These are phyloP conservation scores for Scalesia atractyloides DNA, from an alignment of 129 eudicot genomes.

Conservation along the genomic window DNA sequence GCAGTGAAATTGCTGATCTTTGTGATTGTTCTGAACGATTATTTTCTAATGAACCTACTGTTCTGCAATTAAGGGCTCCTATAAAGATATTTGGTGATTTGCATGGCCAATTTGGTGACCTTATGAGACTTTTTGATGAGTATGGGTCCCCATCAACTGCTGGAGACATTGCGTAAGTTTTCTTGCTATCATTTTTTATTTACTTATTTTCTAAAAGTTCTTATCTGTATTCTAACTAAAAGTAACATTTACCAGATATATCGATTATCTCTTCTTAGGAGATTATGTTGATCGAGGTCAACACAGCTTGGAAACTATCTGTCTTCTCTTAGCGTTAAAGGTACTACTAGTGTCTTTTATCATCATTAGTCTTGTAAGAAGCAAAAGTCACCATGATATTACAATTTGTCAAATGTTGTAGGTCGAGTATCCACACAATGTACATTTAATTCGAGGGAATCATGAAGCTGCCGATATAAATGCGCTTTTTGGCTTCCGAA, in stretches of 20 bases:
- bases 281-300: constrained; percentile 97
- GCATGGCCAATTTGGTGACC: constrained; percentile 99
- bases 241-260: constrained; percentile 56
- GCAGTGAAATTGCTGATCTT: constrained; percentile 90
- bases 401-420: constrained; percentile 20
- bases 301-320: constrained; percentile 88
- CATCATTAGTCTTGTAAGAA: neutral
- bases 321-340: constrained; percentile 84
- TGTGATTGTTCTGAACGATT: constrained; percentile 93
- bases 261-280: constrained; percentile 92
- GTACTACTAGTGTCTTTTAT: constrained; percentile 32
- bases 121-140: constrained; percentile 97
- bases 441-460: constrained; percentile 95
- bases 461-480: constrained; percentile 99
- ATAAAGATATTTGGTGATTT: constrained; percentile 96
- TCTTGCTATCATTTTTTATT: constrained; percentile 1
- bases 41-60: constrained; percentile 89
- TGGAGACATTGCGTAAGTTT: constrained; percentile 90
- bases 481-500: constrained; percentile 97
- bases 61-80: constrained; percentile 88
- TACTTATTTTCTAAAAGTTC: neutral
- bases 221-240: neutral
- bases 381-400: neutral
- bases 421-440: constrained; percentile 87
- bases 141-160: constrained; percentile 99